Conservation (phyloP, 805 yeast species). For the Cyberlindnera euphorbiae region DNA sequence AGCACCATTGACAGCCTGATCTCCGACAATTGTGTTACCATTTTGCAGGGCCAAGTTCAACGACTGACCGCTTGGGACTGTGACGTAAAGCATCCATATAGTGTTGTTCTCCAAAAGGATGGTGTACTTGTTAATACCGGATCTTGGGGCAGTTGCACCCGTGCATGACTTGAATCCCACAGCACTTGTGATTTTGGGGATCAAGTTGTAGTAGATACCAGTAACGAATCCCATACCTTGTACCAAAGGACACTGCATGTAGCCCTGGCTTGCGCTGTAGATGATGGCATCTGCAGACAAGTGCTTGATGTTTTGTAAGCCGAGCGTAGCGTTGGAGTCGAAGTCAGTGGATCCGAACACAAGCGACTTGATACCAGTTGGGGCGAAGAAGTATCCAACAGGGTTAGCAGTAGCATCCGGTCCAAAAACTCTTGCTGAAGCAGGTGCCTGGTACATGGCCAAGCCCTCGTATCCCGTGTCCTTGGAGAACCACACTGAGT, state of each 20-base stretch:
- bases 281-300: constrained; percentile 30
- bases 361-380: constrained; percentile 60
- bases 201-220: constrained; percentile 49
- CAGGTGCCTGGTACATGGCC: constrained; percentile 60
- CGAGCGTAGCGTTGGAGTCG: constrained; percentile 24
- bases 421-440: constrained; percentile 62
- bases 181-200: constrained; percentile 51
- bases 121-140: constrained; percentile 48
- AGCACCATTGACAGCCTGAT: constrained; percentile 41
- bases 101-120: constrained; percentile 49
- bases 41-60: constrained; percentile 26
- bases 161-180: constrained; percentile 59
- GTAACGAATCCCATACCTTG: constrained; percentile 85
- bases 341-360: constrained; percentile 45
- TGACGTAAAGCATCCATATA: constrained; percentile 65
- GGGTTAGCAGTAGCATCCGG: constrained; percentile 51
- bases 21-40: constrained; percentile 39
- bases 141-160: constrained; percentile 32
- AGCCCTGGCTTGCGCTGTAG: constrained; percentile 30
- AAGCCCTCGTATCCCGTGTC: constrained; percentile 49
- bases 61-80: constrained; percentile 37
- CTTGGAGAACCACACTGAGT: constrained; percentile 63
- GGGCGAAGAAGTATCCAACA: constrained; percentile 60
- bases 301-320: constrained; percentile 28
- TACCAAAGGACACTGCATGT: constrained; percentile 53